Conservation (phyloP, 2,329 filamentous ascomycete species). For the Colletotrichum sp. region DNA sequence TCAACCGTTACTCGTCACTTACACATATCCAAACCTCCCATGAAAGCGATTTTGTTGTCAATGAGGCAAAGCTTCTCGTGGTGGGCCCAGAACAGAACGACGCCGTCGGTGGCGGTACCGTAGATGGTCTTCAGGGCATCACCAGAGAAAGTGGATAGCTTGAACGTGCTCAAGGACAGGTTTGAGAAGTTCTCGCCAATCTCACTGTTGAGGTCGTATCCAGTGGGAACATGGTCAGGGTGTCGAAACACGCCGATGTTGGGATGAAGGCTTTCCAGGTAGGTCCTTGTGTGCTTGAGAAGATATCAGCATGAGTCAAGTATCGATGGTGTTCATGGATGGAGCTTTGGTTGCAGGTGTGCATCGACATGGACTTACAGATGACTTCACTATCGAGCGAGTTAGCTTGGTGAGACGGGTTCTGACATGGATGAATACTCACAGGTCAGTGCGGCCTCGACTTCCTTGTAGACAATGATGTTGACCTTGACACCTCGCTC, state of each 20-base stretch:
- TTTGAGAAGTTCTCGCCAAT: conserved; percentile 67
- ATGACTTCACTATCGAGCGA: conserved; percentile 40
- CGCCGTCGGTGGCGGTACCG: conserved; percentile 74
- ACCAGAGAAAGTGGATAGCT: conserved; percentile 68
- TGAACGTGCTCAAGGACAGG: conserved; percentile 52
- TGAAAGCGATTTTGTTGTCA: conserved; percentile 82
- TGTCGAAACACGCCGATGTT: conserved; percentile 92
- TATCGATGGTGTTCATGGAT: conserved; percentile 23
- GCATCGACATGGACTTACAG: conserved; percentile 35
- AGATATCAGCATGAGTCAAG: conserved; percentile 5
- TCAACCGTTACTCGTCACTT: conserved; percentile 24
- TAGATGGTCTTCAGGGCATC: conserved; percentile 82
- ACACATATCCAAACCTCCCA: conserved; percentile 89
- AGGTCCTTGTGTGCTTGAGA: conserved; percentile 75
- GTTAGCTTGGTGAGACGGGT: conserved; percentile 14
- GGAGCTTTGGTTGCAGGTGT: conserved; percentile 54
- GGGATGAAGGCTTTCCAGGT: conserved; percentile 75
- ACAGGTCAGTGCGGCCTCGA: conserved; percentile 80
- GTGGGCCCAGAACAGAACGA: conserved; percentile 90
- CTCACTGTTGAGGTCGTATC: conserved; percentile 69
- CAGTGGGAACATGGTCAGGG: conserved; percentile 83
- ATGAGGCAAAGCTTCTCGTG: conserved; percentile 90
- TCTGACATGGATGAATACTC: conserved; percentile 50
- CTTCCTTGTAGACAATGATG: conserved; percentile 92
- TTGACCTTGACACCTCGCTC: conserved; percentile 84